Conservation (phyloP, 73 alveolate species). For the Paramecium sexaurelia region DNA sequence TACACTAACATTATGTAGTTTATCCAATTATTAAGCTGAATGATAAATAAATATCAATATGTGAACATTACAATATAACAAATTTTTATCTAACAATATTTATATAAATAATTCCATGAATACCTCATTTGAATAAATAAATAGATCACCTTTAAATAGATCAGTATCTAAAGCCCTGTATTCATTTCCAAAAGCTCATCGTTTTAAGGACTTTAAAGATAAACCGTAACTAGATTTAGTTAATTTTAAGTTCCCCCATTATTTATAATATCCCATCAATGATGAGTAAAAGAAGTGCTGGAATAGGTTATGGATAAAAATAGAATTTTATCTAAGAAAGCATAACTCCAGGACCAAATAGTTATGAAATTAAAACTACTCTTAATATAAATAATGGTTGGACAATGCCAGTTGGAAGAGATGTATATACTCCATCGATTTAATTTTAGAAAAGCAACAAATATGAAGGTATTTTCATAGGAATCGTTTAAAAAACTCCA, state of each 20-base stretch:
- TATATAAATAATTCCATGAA: background rate
- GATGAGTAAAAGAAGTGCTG: constrained; percentile 50
- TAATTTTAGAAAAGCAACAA: background rate
- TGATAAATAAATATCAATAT: background rate
- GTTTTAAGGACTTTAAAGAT: background rate
- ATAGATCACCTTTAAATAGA: constrained; percentile 57
- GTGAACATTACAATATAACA: background rate
- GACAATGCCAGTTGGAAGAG: constrained; percentile 61
- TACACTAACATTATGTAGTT: background rate
- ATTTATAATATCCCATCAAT: constrained; percentile 39
- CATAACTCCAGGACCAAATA: constrained; percentile 60
- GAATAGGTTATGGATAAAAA: constrained; percentile 61
- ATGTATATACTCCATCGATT: background rate
- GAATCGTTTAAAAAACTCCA: constrained; percentile 41
- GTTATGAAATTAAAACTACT: constrained; percentile 1
- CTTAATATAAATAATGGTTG: constrained; percentile 42
- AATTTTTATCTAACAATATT: too few species aligned
- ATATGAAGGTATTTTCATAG: constrained; percentile 25
- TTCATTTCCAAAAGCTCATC: constrained; percentile 60
- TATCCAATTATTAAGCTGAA: background rate
- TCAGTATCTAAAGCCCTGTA: constrained; percentile 41
- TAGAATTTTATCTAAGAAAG: background rate
- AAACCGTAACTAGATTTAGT: background rate
- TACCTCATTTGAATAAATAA: constrained; percentile 13
- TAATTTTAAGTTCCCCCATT: constrained; percentile 21